Evolutionary conservation across 805 yeast genomes (phyloP).

Genomic region (Yarrowia osloensis): DNA sequence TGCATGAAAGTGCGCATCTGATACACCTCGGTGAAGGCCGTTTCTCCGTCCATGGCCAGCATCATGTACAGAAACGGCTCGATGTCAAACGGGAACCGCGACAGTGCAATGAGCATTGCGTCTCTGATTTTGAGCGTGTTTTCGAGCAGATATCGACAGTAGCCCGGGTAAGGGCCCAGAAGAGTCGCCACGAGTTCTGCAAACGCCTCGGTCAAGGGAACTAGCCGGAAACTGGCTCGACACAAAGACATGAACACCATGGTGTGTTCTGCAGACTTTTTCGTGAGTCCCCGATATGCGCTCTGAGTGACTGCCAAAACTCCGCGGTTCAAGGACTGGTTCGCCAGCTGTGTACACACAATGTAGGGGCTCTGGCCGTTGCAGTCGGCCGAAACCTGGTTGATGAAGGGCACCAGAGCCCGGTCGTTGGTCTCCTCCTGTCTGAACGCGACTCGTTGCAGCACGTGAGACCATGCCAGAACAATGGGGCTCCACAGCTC

Average conservation of each 20-base stretch:
- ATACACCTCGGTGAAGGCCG: conserved; percentile 65
- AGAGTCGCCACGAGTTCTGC: conserved; percentile 18
- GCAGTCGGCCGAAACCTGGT: neutral
- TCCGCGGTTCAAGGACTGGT: neutral
- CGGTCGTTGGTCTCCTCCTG: conserved; percentile 31
- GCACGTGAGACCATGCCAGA: conserved; percentile 41
- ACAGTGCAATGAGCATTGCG: conserved; percentile 56
- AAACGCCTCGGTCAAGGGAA: conserved; percentile 20
- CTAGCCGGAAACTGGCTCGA: conserved; percentile 16
- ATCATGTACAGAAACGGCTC: conserved; percentile 62
- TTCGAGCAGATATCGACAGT: conserved; percentile 51
- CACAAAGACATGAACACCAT: conserved; percentile 20
- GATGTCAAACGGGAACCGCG: conserved; percentile 71
- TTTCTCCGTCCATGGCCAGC: conserved; percentile 58
- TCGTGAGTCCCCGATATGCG: neutral
- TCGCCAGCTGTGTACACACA: neutral
- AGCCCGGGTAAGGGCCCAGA: conserved; percentile 47
- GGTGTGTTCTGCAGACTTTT: neutral
- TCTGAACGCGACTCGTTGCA: conserved; percentile 37
- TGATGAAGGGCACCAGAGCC: conserved; percentile 23
- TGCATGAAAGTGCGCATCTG: conserved; percentile 65
- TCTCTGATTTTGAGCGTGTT: conserved; percentile 48
- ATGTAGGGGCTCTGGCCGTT: conserved; percentile 19
- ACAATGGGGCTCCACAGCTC: conserved; percentile 32
- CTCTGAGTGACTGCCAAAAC: neutral